These are phyloP conservation scores for Bryum argenteum DNA, from an alignment of 225 moss, liverwort and hornwort genomes.

Conservation along the genomic window DNA sequence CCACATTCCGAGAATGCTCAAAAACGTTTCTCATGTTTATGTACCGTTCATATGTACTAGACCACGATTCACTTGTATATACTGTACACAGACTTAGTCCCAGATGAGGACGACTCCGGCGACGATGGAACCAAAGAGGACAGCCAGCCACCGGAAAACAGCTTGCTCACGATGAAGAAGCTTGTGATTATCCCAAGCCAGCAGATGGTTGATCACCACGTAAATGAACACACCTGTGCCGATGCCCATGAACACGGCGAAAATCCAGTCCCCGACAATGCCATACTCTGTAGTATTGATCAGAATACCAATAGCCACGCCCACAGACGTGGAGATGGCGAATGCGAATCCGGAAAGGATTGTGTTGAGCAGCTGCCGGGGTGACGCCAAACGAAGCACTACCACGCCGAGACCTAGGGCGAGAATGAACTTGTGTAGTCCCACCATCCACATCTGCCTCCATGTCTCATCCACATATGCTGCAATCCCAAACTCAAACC, in stretches of 20 bases:
- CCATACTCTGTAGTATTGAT: slow-evolving; percentile 65
- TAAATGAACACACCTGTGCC: slow-evolving; percentile 84
- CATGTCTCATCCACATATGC: slow-evolving; percentile 51
- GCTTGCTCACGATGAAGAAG: slow-evolving; percentile 54
- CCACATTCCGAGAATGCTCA: not conserved
- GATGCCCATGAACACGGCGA: slow-evolving; percentile 83
- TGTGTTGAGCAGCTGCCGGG: slow-evolving; percentile 61
- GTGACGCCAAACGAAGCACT: slow-evolving; percentile 71
- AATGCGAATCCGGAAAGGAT: slow-evolving; percentile 62
- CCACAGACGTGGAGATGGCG: slow-evolving; percentile 74
- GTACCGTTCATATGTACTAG: not conserved
- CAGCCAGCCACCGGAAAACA: slow-evolving; percentile 56
- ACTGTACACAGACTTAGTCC: slow-evolving; percentile 32
- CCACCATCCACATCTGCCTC: slow-evolving; percentile 71
- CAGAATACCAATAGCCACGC: slow-evolving; percentile 80
- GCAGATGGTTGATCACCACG: slow-evolving; percentile 76
- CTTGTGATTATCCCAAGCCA: slow-evolving; percentile 63
- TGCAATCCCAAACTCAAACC: slow-evolving; percentile 35
- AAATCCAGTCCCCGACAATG: slow-evolving; percentile 71
- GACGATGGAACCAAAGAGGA: slow-evolving; percentile 48
- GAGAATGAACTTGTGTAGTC: slow-evolving; percentile 76
- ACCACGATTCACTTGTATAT: not conserved
- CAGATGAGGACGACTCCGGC: slow-evolving; percentile 74
- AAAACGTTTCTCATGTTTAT: not conserved
- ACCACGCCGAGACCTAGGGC: slow-evolving; percentile 75